Evolutionary conservation across 2,329 filamentous ascomycete genomes (phyloP), one percentile per base, ranked within the genome.

Genomic region (Clonostachys solani): DNA sequence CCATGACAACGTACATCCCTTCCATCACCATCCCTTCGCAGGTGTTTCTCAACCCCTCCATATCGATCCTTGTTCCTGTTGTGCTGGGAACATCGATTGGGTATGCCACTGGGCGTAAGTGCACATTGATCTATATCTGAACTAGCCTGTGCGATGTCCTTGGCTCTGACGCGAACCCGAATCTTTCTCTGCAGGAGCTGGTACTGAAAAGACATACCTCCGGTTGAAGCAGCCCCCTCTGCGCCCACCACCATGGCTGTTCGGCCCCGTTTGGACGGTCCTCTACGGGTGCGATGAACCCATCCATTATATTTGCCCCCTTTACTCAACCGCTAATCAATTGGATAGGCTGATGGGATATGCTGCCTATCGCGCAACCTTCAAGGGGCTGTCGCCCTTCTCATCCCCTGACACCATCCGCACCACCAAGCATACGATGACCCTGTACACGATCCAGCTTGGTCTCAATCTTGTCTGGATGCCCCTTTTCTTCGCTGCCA

Each of bases 401-500:
- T 64, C 77, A 36, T 71, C 75, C 35, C 70, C 77, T 33, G 64
- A 69, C 37, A 80, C 78, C n/a, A 74, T 81, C 43, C 66, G 72
- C 35, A 68, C 81, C 46, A 82, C 86, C 45, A 80, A 80, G 62
- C 76, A 83, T 54, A 86, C 84, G 54, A 85, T 89, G 49, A 89
- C 86, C 0, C 77, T 96, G 33, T 96, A 96, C 73, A 88, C 87
- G 3, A 74, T 91, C 50, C 92, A 96, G 68, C 83, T 96, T 7
- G 87, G 78, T 12, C 75, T 96, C 45, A 96, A 96, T 64, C 73
- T 95, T 33, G 66, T 86, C 46, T 97, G 89, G 89, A 96, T 91
- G 80, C 92, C 92, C 12, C 78, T 96, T 12, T 96, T 96, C 78
- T 96, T 96, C 62, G 78, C 80, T n/a, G 61, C 86, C 44, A 84